Conservation (phyloP, 306 rosid species). For the Cotoneaster glaucophyllus region DNA sequence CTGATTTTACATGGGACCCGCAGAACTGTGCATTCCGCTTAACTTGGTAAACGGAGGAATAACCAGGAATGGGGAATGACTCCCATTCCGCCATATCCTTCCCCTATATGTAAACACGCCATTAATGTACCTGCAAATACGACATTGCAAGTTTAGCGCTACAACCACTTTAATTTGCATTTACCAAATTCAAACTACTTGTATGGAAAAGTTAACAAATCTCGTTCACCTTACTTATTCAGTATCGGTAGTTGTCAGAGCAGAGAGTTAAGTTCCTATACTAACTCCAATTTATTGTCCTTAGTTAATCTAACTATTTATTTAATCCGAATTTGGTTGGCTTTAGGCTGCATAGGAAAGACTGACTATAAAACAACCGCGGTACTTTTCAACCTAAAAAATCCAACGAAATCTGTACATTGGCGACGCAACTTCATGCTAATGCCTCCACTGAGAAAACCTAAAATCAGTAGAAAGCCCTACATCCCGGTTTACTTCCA, state of each 20-base stretch:
- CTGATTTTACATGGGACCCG: too few species aligned
- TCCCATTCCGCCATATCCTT: too few species aligned
- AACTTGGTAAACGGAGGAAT: too few species aligned
- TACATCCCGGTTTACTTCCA: background rate
- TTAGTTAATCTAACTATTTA: background rate
- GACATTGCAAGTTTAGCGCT: conserved; percentile 6
- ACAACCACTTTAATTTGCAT: background rate
- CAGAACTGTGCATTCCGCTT: too few species aligned
- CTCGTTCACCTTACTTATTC: background rate
- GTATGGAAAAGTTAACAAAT: background rate
- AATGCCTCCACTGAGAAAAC: background rate
- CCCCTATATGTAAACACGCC: too few species aligned
- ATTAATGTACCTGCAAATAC: conserved; percentile 69
- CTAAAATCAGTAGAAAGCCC: background rate
- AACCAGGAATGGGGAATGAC: too few species aligned
- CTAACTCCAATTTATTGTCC: background rate
- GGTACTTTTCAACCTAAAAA: background rate
- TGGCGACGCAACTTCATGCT: background rate
- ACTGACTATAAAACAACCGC: background rate
- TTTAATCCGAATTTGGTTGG: background rate
- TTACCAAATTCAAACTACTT: background rate
- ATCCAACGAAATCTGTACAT: background rate
- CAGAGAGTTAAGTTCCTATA: background rate
- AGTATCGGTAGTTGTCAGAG: background rate
- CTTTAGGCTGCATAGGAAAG: too few species aligned